These are phyloP conservation scores for Globomyces sp. DNA, from an alignment of 371 early-diverging fungal genomes.

Conservation along the genomic window DNA sequence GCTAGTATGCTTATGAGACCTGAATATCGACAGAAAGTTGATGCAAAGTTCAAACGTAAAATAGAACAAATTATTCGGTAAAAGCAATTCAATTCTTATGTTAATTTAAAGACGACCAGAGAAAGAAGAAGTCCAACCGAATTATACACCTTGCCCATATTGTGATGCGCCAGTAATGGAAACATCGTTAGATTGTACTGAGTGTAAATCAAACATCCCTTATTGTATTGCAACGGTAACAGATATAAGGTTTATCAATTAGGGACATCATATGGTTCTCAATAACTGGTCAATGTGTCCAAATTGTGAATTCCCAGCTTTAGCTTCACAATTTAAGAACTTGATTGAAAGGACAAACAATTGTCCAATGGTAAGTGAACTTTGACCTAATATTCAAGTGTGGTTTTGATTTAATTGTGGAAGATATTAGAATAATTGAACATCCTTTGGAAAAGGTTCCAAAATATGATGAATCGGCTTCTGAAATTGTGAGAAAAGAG, in stretches of 20 bases:
- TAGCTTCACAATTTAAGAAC: conserved; percentile 31
- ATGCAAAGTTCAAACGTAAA: conserved; percentile 51
- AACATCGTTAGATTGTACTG: conserved; percentile 45
- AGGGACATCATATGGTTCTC: conserved; percentile 54
- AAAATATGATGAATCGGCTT: too few relatives aligned
- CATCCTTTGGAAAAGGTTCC: too few relatives aligned
- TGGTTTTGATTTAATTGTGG: too few relatives aligned
- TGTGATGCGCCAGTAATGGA: conserved; percentile 40
- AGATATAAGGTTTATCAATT: conserved; percentile 4
- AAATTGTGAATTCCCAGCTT: conserved; percentile 46
- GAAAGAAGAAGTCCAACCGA: conserved; percentile 41
- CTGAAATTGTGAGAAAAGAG: too few relatives aligned
- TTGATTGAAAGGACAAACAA: conserved; percentile 32
- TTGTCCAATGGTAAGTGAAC: conserved; percentile 44
- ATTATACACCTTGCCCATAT: conserved; percentile 47
- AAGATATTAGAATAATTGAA: too few relatives aligned
- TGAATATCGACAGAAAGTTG: conserved; percentile 47
- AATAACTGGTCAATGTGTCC: conserved; percentile 51
- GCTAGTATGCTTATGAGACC: conserved; percentile 57
- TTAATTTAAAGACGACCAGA: conserved; percentile 37
- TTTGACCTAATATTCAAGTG: too few relatives aligned
- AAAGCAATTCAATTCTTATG: too few relatives aligned
- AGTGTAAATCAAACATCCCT: conserved; percentile 53
- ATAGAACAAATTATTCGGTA: conserved; percentile 51
- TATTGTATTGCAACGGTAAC: conserved; percentile 56